These are phyloP conservation scores for Mucor racemosus DNA, from an alignment of 371 early-diverging fungal species.

Conservation along the genomic window DNA sequence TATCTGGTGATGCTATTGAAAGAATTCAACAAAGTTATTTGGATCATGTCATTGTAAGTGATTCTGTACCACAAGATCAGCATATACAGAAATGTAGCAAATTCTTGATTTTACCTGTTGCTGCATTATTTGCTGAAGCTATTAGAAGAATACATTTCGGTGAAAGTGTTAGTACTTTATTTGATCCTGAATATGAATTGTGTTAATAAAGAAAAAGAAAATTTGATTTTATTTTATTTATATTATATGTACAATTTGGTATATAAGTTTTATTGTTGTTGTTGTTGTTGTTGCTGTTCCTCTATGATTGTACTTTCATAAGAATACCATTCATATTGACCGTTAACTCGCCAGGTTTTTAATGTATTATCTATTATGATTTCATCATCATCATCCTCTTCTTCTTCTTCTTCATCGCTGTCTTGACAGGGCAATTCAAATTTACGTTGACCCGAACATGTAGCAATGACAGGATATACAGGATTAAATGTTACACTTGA, in stretches of 20 bases:
- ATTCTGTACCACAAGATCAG: slow-evolving; percentile 89
- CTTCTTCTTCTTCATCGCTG: slow-evolving; percentile 12
- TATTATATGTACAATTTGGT: neutral
- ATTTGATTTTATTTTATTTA: neutral
- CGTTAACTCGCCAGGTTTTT: slow-evolving; percentile 52
- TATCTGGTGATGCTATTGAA: slow-evolving; percentile 85
- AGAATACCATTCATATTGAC: slow-evolving; percentile 48
- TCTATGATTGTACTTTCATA: neutral
- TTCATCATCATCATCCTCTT: neutral
- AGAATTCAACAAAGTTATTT: slow-evolving; percentile 78
- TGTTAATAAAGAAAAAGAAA: slow-evolving; percentile 5
- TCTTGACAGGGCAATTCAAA: slow-evolving; percentile 28
- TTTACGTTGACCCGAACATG: slow-evolving; percentile 72
- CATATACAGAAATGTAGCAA: slow-evolving; percentile 70
- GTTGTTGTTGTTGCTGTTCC: neutral
- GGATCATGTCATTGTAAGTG: slow-evolving; percentile 83
- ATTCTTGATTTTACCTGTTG: slow-evolving; percentile 81
- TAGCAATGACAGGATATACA: slow-evolving; percentile 59
- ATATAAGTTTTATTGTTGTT: neutral
- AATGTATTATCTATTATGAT: slow-evolving; percentile 51
- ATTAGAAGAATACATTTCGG: slow-evolving; percentile 96
- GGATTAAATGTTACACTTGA: slow-evolving; percentile 66
- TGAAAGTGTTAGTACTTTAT: slow-evolving; percentile 89
- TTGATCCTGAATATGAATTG: slow-evolving; percentile 57
- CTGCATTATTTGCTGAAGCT: slow-evolving; percentile 92